Percentiles rank a stretch among this genome's conserved stretches.
These are phyloP conservation scores for Ceratobasidium sp. DNA, from an alignment of 1,284 basidiomycete genomes.

Conservation along the genomic window DNA sequence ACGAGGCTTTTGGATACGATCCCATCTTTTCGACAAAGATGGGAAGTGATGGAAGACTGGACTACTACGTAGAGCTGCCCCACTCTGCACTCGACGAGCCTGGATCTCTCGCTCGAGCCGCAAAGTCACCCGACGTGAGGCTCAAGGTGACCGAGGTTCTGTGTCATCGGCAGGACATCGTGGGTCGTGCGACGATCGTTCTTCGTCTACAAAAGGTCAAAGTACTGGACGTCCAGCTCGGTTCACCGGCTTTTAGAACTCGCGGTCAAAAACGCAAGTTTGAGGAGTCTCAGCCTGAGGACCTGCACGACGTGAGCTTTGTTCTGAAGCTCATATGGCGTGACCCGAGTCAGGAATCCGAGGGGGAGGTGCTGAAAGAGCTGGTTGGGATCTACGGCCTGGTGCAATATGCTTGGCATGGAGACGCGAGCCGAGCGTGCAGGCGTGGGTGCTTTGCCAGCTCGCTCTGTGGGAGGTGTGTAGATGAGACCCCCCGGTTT, in stretches of 20 bases:
- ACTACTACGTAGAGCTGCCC: slow-evolving; percentile 32
- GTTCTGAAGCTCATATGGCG: slow-evolving; percentile 33
- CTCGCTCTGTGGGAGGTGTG: not conserved
- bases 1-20: slow-evolving; percentile 12
- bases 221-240: not conserved
- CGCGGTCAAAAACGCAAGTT: slow-evolving; percentile 5
- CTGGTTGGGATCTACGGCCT: slow-evolving; percentile 16
- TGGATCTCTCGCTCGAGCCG: not conserved
- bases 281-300: slow-evolving; percentile 17
- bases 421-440: slow-evolving; percentile 1
- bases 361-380: not conserved
- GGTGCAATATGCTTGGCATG: slow-evolving; percentile 30
- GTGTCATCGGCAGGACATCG: slow-evolving; percentile 8
- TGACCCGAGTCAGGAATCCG: not conserved
- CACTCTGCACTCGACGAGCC: not conserved
- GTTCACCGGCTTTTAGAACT: not conserved
- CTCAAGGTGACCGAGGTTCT: slow-evolving; percentile 20
- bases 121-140: not conserved
- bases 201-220: slow-evolving; percentile 13
- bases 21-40: not conserved
- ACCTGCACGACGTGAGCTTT: not conserved
- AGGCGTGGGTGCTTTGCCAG: not conserved
- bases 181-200: slow-evolving; percentile 16
- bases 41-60: not conserved
- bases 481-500: not conserved